Conservation (phyloP, 1,139 yeast species). For the Sugiyamaella sp. region DNA sequence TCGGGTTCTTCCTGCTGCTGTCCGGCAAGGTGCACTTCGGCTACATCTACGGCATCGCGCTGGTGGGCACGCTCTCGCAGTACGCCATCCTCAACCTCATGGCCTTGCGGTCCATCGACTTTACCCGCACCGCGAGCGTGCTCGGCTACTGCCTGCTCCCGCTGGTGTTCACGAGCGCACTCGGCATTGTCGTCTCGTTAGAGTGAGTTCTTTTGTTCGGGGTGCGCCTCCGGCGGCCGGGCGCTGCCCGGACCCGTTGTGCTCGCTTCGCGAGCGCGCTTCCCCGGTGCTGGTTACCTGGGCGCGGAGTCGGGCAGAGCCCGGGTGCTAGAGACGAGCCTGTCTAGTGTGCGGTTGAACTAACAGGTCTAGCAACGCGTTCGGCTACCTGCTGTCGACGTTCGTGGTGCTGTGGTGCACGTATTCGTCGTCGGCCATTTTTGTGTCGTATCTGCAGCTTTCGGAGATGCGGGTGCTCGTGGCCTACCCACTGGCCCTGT, state of each 20-base stretch:
- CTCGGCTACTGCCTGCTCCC: slow-evolving; percentile 94
- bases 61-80: slow-evolving; percentile 84
- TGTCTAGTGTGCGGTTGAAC: background rate
- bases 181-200: slow-evolving; percentile 69
- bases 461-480: slow-evolving; percentile 86
- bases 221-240: background rate
- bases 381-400: slow-evolving; percentile 73
- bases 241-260: slow-evolving; percentile 2
- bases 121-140: slow-evolving; percentile 82
- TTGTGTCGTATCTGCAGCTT: slow-evolving; percentile 80
- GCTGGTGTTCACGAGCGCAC: slow-evolving; percentile 73
- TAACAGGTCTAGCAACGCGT: slow-evolving; percentile 47
- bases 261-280: slow-evolving; percentile 4
- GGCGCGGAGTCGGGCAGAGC: background rate
- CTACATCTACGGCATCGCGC: slow-evolving; percentile 93
- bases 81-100: slow-evolving; percentile 84
- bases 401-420: slow-evolving; percentile 92
- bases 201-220: slow-evolving; percentile 43
- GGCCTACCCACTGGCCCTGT: slow-evolving; percentile 91
- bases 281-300: no score
- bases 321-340: background rate
- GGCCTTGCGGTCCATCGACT: slow-evolving; percentile 66
- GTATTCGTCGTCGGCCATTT: slow-evolving; percentile 89
- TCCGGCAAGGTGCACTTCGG: slow-evolving; percentile 97
- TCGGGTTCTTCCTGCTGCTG: slow-evolving; percentile 80